Evolutionary conservation across 2,329 filamentous ascomycete genomes (phyloP).

Genomic region (Aureobasidium pullulans): DNA sequence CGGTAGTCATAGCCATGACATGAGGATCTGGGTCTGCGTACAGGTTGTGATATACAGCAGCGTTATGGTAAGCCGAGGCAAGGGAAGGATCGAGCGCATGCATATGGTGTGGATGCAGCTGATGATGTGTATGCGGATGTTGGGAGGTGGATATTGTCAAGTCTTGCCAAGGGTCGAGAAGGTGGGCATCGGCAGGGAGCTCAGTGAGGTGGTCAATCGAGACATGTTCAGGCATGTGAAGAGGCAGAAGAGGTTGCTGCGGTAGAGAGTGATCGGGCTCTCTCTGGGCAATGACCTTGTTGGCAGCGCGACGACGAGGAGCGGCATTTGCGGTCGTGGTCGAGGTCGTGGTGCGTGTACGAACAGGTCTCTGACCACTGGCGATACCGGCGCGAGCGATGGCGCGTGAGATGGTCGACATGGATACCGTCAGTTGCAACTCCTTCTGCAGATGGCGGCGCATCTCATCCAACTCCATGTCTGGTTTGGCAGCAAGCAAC

Average conservation of each 20-base stretch:
- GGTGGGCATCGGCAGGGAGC: background rate
- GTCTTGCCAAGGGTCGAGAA: conserved; percentile 8
- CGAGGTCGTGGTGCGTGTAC: background rate
- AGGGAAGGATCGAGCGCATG: conserved; percentile 9
- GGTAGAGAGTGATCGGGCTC: background rate
- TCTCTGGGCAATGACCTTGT: background rate
- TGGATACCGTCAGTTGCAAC: conserved; percentile 10
- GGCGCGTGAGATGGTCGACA: conserved; percentile 14
- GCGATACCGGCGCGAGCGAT: conserved; percentile 8
- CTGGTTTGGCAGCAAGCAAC: conserved; percentile 13
- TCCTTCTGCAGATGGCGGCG: conserved; percentile 10
- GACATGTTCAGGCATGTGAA: background rate
- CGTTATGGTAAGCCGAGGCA: background rate
- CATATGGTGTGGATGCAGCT: conserved; percentile 7
- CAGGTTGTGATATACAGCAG: background rate
- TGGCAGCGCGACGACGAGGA: background rate
- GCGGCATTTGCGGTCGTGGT: background rate
- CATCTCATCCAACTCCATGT: conserved; percentile 16
- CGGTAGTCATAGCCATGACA: background rate
- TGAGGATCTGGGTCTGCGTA: conserved; percentile 5
- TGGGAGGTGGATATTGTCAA: background rate
- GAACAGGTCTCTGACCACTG: background rate
- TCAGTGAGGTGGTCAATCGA: background rate
- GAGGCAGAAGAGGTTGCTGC: background rate
- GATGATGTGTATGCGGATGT: background rate